phyloP scores from a whole-genome alignment of 2,329 filamentous ascomycete genomes.

The Alternaria arborescens region DNA sequence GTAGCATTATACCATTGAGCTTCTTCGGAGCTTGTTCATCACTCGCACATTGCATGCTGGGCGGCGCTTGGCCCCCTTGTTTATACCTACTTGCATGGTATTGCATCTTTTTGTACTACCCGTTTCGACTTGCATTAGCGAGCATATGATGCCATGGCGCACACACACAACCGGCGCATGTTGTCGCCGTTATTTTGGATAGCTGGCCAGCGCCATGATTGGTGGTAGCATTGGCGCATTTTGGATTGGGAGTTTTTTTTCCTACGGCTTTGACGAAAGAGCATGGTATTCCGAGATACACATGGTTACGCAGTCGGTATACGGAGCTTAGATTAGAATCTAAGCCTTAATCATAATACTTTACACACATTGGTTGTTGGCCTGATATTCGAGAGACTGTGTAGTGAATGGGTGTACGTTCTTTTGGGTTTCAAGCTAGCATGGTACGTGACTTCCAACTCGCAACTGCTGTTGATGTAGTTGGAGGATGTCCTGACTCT shows the following conservation, averaged over 20 bases:
- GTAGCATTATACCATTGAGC: not conserved
- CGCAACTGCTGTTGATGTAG: not conserved
- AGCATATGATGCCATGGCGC: not conserved
- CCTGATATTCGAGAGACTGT: not conserved
- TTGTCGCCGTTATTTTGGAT: not conserved
- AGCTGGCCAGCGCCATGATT: not conserved
- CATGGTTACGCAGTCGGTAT: conserved; percentile 1
- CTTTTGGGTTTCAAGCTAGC: not conserved
- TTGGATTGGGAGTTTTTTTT: not conserved
- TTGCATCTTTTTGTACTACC: conserved; percentile 6
- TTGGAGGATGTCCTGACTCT: not conserved
- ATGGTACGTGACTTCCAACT: not conserved
- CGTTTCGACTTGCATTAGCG: conserved; percentile 4
- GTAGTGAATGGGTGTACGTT: not conserved
- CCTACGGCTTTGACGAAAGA: not conserved
- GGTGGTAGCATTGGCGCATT: not conserved
- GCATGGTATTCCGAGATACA: conserved; percentile 3
- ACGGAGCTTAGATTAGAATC: not conserved
- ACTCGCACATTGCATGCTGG: conserved; percentile 1
- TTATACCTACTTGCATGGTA: not conserved
- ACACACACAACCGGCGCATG: not conserved
- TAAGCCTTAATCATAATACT: conserved; percentile 11
- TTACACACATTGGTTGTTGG: not conserved
- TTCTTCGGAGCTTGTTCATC: not conserved
- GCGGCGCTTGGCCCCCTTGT: not conserved